Conservation (phyloP, 805 yeast genomes). For the Lipomyces chichibuensis region DNA sequence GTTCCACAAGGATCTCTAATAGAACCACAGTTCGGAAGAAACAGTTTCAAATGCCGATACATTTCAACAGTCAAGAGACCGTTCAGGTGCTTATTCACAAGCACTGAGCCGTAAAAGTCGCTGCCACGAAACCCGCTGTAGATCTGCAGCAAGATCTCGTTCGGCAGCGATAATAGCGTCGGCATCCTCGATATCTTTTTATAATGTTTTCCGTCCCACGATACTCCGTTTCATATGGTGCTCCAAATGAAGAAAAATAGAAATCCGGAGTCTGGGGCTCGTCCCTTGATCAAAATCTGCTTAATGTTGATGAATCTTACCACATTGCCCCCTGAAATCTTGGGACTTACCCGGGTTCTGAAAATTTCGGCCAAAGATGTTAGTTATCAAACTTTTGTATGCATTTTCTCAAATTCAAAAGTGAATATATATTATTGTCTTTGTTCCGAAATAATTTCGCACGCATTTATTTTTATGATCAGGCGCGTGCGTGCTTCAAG, state of each 20-base stretch:
- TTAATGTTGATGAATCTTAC: background rate
- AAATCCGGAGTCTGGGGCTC: background rate
- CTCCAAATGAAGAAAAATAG: background rate
- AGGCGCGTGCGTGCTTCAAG: background rate
- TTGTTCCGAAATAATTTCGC: background rate
- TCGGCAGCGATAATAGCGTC: conserved; percentile 27
- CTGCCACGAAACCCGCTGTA: conserved; percentile 30
- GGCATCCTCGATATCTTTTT: conserved; percentile 9
- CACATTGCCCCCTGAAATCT: background rate
- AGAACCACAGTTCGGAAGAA: conserved; percentile 19
- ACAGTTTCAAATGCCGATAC: conserved; percentile 29
- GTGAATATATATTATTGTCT: background rate
- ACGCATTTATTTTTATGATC: background rate
- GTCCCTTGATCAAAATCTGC: background rate
- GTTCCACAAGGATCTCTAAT: background rate
- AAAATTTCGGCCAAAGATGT: background rate
- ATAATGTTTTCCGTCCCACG: background rate
- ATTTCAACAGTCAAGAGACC: conserved; percentile 26
- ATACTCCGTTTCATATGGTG: background rate
- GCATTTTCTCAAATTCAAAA: too few relatives aligned
- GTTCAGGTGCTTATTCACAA: conserved; percentile 29
- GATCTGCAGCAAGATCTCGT: conserved; percentile 29
- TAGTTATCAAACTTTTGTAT: too few relatives aligned
- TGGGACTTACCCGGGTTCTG: background rate
- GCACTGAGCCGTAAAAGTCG: conserved; percentile 32